These are phyloP conservation scores for Lophium mytilinum DNA, from an alignment of 495 filamentous ascomycete genomes.

Conservation along the genomic window DNA sequence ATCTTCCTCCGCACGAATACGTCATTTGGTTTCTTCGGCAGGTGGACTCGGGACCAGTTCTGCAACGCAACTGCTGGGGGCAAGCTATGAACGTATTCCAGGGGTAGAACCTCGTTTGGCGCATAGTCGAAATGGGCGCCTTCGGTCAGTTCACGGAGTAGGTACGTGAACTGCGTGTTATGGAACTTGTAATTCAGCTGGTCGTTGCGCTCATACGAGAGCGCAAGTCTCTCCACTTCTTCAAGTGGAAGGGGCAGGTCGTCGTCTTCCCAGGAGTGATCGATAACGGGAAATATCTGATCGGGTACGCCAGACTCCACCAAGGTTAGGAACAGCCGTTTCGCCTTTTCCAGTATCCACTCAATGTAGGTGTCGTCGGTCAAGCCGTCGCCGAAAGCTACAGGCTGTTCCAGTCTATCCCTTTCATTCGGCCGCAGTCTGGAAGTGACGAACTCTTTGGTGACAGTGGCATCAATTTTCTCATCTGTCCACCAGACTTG, in stretches of 20 bases:
- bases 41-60: constrained; percentile 59
- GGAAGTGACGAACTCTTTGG: constrained; percentile 57
- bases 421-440: constrained; percentile 59
- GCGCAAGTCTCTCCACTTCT: constrained; percentile 56
- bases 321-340: constrained; percentile 74
- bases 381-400: constrained; percentile 78
- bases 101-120: constrained; percentile 69
- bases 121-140: constrained; percentile 68
- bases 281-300: constrained; percentile 77
- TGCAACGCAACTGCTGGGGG: constrained; percentile 42
- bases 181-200: constrained; percentile 67
- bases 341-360: constrained; percentile 76
- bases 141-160: constrained; percentile 61
- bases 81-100: constrained; percentile 57
- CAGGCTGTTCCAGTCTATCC: constrained; percentile 55
- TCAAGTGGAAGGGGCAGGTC: constrained; percentile 75
- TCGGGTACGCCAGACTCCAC: constrained; percentile 71
- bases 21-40: constrained; percentile 50
- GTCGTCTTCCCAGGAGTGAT: constrained; percentile 80
- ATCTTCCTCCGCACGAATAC: constrained; percentile 66
- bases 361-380: constrained; percentile 89
- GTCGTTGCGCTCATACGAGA: constrained; percentile 54
- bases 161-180: constrained; percentile 70
- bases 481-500: constrained; percentile 71
- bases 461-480: constrained; percentile 65